Conservation (phyloP, 768 basidiomycete genomes). For the Suillus cothurnatus region DNA sequence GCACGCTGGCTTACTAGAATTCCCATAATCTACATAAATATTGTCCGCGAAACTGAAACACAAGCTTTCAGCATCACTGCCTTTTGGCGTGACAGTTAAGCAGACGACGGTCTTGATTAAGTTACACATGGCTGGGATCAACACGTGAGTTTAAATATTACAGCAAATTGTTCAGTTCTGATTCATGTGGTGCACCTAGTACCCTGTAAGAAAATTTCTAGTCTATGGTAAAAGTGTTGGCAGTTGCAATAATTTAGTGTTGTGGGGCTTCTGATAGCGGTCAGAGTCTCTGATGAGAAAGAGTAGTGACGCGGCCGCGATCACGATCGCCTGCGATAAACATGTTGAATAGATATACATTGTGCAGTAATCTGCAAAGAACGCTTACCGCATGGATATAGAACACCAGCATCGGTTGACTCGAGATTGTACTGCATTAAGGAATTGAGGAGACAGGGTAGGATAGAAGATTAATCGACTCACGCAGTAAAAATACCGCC, state of each 20-base stretch:
- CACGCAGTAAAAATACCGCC: constrained; percentile 27
- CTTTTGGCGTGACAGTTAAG: no score
- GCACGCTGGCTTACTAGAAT: no score
- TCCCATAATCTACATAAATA: no score
- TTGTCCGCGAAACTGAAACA: no score
- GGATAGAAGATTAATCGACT: constrained; percentile 6
- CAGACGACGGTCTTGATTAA: no score
- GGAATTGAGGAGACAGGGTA: neutral
- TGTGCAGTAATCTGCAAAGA: neutral
- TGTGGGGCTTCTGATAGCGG: no score
- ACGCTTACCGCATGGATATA: constrained; percentile 25
- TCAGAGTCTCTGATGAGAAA: constrained; percentile 16
- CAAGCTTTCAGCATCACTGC: no score
- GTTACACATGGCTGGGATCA: no score
- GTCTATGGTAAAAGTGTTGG: neutral
- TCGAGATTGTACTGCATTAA: constrained; percentile 19
- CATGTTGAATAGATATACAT: neutral
- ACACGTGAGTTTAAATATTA: neutral
- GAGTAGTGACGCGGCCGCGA: constrained; percentile 19
- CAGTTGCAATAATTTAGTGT: no score
- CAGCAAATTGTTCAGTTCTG: neutral
- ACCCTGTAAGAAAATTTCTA: neutral
- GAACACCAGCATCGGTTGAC: constrained; percentile 24
- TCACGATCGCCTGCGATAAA: constrained; percentile 17
- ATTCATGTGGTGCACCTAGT: neutral